Evolutionary conservation across 805 yeast species (phyloP).

Genomic region (Nakazawaea pomicola): DNA sequence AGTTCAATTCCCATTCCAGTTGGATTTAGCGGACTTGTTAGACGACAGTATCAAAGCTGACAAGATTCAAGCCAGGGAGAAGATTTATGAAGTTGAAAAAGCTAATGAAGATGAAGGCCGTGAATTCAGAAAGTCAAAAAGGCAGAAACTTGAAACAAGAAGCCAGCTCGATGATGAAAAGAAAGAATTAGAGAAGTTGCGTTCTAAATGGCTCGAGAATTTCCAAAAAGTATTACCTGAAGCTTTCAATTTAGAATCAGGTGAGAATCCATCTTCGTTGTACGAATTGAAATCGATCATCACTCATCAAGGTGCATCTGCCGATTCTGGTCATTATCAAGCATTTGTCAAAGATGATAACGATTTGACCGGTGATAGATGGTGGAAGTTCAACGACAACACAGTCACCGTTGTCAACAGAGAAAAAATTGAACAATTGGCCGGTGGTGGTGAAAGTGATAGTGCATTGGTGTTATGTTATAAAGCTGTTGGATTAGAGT

Average conservation of each 20-base stretch:
- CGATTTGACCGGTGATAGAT: slow-evolving; percentile 61
- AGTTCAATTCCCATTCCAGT: slow-evolving; percentile 90
- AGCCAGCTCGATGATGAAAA: slow-evolving; percentile 54
- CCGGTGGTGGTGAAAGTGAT: slow-evolving; percentile 98
- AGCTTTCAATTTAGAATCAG: slow-evolving; percentile 43
- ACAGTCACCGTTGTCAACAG: slow-evolving; percentile 72
- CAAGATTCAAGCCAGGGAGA: slow-evolving; percentile 71
- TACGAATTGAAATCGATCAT: slow-evolving; percentile 80
- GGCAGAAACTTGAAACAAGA: slow-evolving; percentile 19
- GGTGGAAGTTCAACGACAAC: slow-evolving; percentile 97
- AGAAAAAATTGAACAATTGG: slow-evolving; percentile 76
- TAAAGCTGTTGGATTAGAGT: slow-evolving; percentile 67
- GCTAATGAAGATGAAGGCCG: slow-evolving; percentile 66
- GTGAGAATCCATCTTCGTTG: slow-evolving; percentile 83
- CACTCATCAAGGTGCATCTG: slow-evolving; percentile 92
- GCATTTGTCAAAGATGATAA: slow-evolving; percentile 72
- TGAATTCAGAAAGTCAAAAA: slow-evolving; percentile 61
- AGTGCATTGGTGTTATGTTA: slow-evolving; percentile 87
- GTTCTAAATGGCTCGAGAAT: slow-evolving; percentile 43
- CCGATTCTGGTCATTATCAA: slow-evolving; percentile 97
- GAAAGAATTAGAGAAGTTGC: slow-evolving; percentile 41
- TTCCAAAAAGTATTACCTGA: slow-evolving; percentile 41
- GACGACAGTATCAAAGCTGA: slow-evolving; percentile 69
- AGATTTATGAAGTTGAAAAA: slow-evolving; percentile 69
- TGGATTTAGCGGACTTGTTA: slow-evolving; percentile 82